phyloP scores from a whole-genome alignment of 2,329 filamentous ascomycete species.

The Penicillium sp. region DNA sequence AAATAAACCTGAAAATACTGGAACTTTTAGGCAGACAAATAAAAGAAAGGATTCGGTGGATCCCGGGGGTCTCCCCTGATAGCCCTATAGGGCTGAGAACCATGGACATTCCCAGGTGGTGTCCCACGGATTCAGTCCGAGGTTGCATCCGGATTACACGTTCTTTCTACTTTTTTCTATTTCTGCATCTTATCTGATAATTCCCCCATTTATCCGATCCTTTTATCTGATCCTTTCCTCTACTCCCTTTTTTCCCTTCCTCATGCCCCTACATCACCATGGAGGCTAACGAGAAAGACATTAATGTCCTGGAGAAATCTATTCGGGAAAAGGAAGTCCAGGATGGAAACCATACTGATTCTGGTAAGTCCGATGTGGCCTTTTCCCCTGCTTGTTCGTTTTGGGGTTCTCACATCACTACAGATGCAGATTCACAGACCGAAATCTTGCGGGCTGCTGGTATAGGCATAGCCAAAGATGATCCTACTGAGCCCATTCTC shows the following conservation, averaged over 20 bases:
- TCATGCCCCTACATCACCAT: neutral
- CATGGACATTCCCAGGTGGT: neutral
- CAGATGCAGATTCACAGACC: constrained; percentile 11
- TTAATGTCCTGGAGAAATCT: constrained; percentile 1
- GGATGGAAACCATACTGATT: neutral
- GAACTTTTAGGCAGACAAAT: neutral
- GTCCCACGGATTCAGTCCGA: constrained; percentile 5
- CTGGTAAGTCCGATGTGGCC: neutral
- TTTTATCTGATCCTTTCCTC: neutral
- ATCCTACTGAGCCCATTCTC: constrained; percentile 26
- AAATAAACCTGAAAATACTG: neutral
- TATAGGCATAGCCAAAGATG: constrained; percentile 53
- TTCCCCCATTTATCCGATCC: constrained; percentile 22
- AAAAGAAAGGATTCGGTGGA: neutral
- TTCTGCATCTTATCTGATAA: constrained; percentile 26
- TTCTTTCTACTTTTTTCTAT: neutral
- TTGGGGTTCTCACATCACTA: neutral
- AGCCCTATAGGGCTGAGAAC: constrained; percentile 15
- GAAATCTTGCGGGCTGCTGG: constrained; percentile 36
- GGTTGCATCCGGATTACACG: neutral
- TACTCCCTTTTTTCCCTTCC: neutral
- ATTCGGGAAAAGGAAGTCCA: neutral
- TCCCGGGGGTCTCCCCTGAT: neutral
- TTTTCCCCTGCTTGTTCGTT: no score
- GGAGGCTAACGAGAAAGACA: neutral